Percentiles rank a stretch among this genome's conserved stretches.
phyloP scores from a whole-genome alignment of 139 green algal species.

The Pseudopediastrum boryanum region DNA sequence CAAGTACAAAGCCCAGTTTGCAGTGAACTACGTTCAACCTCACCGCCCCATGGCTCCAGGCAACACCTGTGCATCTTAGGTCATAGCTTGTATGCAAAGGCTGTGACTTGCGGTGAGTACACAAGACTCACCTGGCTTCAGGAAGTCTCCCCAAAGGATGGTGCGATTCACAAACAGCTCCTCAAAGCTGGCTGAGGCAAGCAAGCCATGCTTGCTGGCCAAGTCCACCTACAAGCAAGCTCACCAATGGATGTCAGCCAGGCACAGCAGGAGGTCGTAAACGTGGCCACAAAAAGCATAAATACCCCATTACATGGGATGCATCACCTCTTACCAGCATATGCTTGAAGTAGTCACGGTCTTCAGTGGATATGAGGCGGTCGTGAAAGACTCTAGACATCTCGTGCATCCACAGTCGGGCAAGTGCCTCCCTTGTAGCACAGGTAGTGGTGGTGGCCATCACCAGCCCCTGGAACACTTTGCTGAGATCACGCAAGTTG shows the following conservation, averaged over 20 bases:
- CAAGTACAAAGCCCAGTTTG: too few relatives aligned
- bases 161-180: slow-evolving; percentile 56
- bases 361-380: slow-evolving; percentile 73
- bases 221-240: slow-evolving; percentile 47
- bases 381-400: slow-evolving; percentile 86
- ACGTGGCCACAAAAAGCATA: not conserved
- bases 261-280: not conserved
- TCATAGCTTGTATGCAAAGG: too few relatives aligned
- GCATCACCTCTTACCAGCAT: slow-evolving; percentile 58
- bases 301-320: not conserved
- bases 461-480: slow-evolving; percentile 85
- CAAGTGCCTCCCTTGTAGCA: slow-evolving; percentile 55
- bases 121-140: slow-evolving; percentile 52
- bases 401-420: slow-evolving; percentile 87
- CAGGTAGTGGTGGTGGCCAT: slow-evolving; percentile 45
- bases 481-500: slow-evolving; percentile 88
- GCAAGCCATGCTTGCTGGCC: slow-evolving; percentile 51
- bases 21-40: too few relatives aligned
- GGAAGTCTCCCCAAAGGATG: slow-evolving; percentile 77
- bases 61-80: too few relatives aligned
- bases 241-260: too few relatives aligned
- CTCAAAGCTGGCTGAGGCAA: slow-evolving; percentile 41
- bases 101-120: too few relatives aligned
- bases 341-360: slow-evolving; percentile 77
- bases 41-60: too few relatives aligned